A percentile compares a stretch with the other conserved stretches of the same genome.
These are phyloP conservation scores for Knufia fluminis DNA, from an alignment of 2,329 filamentous ascomycete genomes.

Conservation along the genomic window DNA sequence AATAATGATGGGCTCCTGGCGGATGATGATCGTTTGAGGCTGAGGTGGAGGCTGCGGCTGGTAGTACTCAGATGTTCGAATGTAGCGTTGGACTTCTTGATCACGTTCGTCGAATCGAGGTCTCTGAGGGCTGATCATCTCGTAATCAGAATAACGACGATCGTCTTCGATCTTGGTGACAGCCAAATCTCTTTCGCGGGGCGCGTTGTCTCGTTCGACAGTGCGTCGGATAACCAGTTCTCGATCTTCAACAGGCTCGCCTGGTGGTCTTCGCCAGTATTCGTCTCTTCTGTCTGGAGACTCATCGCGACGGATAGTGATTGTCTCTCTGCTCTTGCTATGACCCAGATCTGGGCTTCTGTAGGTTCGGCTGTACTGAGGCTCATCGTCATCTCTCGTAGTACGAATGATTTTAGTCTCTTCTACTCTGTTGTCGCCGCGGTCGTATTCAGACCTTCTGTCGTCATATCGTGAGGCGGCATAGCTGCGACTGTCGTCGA, in stretches of 20 bases:
- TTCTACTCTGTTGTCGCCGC: constrained; percentile 1
- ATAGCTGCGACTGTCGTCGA: constrained; percentile 7
- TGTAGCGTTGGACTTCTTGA: constrained; percentile 41
- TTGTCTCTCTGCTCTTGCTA: constrained; percentile 2
- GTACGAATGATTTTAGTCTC: constrained; percentile 38
- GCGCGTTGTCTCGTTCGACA: constrained; percentile 42
- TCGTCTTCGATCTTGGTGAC: constrained; percentile 27
- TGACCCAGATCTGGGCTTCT: neutral
- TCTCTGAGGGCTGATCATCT: constrained; percentile 29
- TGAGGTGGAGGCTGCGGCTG: constrained; percentile 35
- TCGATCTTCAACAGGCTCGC: constrained; percentile 27
- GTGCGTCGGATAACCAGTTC: constrained; percentile 38
- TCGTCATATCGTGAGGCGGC: constrained; percentile 11
- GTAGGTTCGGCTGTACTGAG: neutral
- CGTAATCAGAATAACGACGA: constrained; percentile 36
- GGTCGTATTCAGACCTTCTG: neutral
- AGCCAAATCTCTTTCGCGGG: constrained; percentile 31
- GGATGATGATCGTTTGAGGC: constrained; percentile 42
- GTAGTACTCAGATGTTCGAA: constrained; percentile 45
- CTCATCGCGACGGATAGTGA: constrained; percentile 6
- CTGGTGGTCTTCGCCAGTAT: constrained; percentile 2
- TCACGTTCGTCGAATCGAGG: constrained; percentile 26
- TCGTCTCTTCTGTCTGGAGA: constrained; percentile 6
- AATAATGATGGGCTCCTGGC: constrained; percentile 48
- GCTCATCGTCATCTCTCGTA: constrained; percentile 16